phyloP scores from a whole-genome alignment of 345 rosid genomes.

The Sonneratia alba region DNA sequence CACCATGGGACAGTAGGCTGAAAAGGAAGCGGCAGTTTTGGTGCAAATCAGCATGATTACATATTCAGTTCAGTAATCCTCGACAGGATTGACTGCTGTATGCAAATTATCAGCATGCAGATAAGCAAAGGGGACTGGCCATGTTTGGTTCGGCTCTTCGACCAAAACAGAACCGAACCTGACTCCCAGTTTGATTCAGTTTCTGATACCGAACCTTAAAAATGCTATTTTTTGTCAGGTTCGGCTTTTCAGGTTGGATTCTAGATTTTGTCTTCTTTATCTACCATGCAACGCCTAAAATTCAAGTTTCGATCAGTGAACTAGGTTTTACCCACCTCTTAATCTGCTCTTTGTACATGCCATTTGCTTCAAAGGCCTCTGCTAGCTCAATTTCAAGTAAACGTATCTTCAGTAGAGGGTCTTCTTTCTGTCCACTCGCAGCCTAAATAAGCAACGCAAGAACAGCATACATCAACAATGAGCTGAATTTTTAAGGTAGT shows the following conservation, averaged over 20 bases:
- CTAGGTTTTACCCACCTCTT: conserved; percentile 25
- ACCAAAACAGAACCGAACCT: too few relatives aligned
- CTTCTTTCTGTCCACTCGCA: not conserved
- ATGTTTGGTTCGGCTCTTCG: too few relatives aligned
- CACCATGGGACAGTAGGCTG: conserved; percentile 26
- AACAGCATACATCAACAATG: not conserved
- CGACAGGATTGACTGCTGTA: too few relatives aligned
- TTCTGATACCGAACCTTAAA: not conserved
- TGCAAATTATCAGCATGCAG: too few relatives aligned
- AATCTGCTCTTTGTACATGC: conserved; percentile 44
- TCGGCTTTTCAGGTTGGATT: not conserved
- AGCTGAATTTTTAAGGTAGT: not conserved
- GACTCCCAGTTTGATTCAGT: not conserved
- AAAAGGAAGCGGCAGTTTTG: not conserved
- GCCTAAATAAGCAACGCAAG: conserved; percentile 2
- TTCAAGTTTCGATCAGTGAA: not conserved
- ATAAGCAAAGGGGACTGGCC: too few relatives aligned
- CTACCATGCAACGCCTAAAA: not conserved
- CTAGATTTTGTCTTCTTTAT: not conserved
- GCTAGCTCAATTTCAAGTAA: conserved; percentile 42
- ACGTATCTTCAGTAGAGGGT: conserved; percentile 30
- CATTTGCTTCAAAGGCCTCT: conserved; percentile 48
- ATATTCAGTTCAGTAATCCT: too few relatives aligned
- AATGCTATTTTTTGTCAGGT: too few relatives aligned
- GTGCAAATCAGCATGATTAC: not conserved